Evolutionary conservation across 2,329 filamentous ascomycete species (phyloP), one percentile per base, ranked within the genome.

Genomic region (Albifimbria verrucaria): DNA sequence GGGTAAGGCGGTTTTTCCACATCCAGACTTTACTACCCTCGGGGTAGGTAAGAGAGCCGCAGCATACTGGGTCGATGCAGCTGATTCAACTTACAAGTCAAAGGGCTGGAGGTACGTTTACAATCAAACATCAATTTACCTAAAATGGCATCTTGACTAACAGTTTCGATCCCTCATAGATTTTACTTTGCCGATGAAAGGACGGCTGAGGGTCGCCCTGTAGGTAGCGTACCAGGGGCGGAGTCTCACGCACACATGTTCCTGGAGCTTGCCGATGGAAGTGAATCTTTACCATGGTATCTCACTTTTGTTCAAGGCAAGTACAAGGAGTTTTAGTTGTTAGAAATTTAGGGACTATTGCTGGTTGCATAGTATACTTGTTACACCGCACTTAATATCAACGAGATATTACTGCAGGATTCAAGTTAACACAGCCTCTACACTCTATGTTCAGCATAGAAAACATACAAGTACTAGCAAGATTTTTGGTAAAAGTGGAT

Each of bases 1-100:
- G 20, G 15, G 15, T 7, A 43, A 43, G 39, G 20, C 18, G 9
- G 20, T 43, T n/a, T 43, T 43, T 43, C 39, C 39, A 17, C 20
- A 17, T 21, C 39, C 39, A 7, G 39, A 43, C 20, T 43, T 10
- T 18, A 21, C 20, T 17, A 43, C 39, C 23, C 49, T 51, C 17
- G 49, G 49, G 4, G 26, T 46, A 10, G 49, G 39, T 39, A 45
- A 51, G 49, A n/a, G 32, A 15, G 49, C 39, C 41, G 21, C 49
- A 10, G 49, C 49, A 20, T 32, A 28, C 42, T 45, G 39, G 39
- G 9, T 51, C 1, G 39, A 18, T 11, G 10, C 21, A 17, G 23
- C 49, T 7, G 49, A 45, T 45, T 36, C 39, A 4, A 23, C 20
- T 22, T 51, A 51, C 41, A 39, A 44, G 39, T 11, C 20, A 18